A percentile compares a stretch with the other conserved stretches of the same genome.
phyloP scores from a whole-genome alignment of 1,284 basidiomycete genomes.

The Ceratobasidium sp. region DNA sequence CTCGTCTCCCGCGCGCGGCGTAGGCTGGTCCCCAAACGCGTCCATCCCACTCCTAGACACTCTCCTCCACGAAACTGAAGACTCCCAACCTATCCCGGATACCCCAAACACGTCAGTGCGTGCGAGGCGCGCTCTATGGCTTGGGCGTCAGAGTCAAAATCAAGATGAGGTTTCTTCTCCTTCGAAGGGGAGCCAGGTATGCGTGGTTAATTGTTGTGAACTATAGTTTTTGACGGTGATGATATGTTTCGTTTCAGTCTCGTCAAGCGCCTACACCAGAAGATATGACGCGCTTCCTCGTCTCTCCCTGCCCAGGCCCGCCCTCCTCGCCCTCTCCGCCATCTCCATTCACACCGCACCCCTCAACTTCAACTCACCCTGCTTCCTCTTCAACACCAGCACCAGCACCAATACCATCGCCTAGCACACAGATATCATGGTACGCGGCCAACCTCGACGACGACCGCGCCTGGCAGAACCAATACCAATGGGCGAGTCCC shows the following conservation, averaged over 20 bases:
- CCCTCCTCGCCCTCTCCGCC: not conserved
- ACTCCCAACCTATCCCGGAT: not conserved
- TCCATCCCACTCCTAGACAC: not conserved
- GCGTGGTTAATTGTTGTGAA: not conserved
- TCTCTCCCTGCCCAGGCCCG: not conserved
- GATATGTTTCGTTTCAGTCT: not conserved
- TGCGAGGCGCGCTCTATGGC: not conserved
- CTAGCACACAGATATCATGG: not conserved
- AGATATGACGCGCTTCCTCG: not conserved
- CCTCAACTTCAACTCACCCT: no score
- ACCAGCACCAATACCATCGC: not conserved
- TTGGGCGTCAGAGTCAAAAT: not conserved
- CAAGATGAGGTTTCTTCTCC: not conserved
- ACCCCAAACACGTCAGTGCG: not conserved
- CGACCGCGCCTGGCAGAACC: not conserved
- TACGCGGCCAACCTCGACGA: slow-evolving; percentile 3
- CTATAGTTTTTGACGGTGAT: not conserved
- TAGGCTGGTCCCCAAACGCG: slow-evolving; percentile 21
- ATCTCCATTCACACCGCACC: no score
- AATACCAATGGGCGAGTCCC: slow-evolving; percentile 20
- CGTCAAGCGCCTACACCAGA: not conserved
- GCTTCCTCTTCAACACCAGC: no score
- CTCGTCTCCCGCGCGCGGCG: slow-evolving; percentile 32
- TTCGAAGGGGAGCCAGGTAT: slow-evolving; percentile 5
- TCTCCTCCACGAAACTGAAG: not conserved